Evolutionary conservation across 2,329 filamentous ascomycete genomes (phyloP).

Genomic region (Epichloe uncinata): DNA sequence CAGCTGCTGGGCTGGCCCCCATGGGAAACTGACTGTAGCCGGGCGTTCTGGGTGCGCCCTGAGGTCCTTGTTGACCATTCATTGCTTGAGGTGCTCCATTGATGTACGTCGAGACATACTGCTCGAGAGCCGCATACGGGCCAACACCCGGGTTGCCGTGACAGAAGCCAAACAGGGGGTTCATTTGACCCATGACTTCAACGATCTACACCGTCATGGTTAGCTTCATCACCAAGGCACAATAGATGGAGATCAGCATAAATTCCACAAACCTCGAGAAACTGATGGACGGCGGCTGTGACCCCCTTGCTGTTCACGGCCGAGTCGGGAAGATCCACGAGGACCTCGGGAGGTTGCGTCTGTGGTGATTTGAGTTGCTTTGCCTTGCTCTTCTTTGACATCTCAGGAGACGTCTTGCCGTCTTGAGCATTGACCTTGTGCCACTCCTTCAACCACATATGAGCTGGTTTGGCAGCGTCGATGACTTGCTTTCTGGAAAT

Average conservation of each 20-base stretch:
- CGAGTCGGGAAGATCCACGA: conserved; percentile 45
- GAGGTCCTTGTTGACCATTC: conserved; percentile 37
- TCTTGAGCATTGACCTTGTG: conserved; percentile 43
- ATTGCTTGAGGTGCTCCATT: conserved; percentile 24
- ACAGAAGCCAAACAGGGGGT: conserved; percentile 45
- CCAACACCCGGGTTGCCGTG: conserved; percentile 39
- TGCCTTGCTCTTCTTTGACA: conserved; percentile 52
- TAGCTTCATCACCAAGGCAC: conserved; percentile 9
- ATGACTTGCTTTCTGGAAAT: conserved; percentile 56
- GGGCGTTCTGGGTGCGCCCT: conserved; percentile 35
- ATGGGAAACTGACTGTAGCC: conserved; percentile 45
- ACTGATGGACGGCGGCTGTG: conserved; percentile 47
- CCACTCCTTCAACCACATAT: conserved; percentile 56
- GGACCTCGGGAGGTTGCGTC: conserved; percentile 41
- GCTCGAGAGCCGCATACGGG: conserved; percentile 46
- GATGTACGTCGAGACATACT: conserved; percentile 40
- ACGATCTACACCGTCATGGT: conserved; percentile 33
- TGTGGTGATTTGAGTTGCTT: conserved; percentile 47
- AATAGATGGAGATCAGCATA: background rate
- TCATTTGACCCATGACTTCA: conserved; percentile 55
- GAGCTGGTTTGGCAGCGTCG: conserved; percentile 45
- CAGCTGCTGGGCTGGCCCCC: conserved; percentile 44
- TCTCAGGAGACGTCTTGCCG: conserved; percentile 47
- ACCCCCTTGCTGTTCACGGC: conserved; percentile 46
- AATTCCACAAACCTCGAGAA: conserved; percentile 41